Conservation (phyloP, 352 stramenopile species). For the Sclerospora graminicola region DNA sequence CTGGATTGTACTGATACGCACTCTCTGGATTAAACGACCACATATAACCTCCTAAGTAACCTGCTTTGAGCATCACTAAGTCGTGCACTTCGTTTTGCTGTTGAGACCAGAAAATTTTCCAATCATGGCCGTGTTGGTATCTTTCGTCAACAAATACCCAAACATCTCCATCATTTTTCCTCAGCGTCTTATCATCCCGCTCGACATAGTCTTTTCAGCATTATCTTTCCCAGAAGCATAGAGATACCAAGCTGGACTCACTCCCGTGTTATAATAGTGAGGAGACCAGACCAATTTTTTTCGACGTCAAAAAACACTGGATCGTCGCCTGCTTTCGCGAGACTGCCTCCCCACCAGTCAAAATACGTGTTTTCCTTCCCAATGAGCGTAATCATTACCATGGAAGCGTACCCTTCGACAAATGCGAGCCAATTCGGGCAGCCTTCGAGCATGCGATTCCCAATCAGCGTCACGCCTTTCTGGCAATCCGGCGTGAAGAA, state of each 20-base stretch:
- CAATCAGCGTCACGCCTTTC: slow-evolving; percentile 44
- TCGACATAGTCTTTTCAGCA: slow-evolving; percentile 32
- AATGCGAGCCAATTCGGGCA: too few relatives aligned
- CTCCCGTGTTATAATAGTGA: slow-evolving; percentile 75
- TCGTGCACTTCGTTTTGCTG: slow-evolving; percentile 48
- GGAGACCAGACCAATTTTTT: slow-evolving; percentile 61
- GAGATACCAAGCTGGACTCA: too few relatives aligned
- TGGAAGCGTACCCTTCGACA: slow-evolving; percentile 44
- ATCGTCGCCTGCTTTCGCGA: slow-evolving; percentile 27
- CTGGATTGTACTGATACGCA: too few relatives aligned
- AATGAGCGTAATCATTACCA: slow-evolving; percentile 17
- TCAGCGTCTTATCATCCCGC: slow-evolving; percentile 41
- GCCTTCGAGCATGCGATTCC: slow-evolving; percentile 48
- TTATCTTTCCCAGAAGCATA: slow-evolving; percentile 34
- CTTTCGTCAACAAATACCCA: slow-evolving; percentile 32
- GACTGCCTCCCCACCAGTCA: slow-evolving; percentile 59
- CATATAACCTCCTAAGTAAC: slow-evolving; percentile 58
- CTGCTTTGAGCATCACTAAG: slow-evolving; percentile 45
- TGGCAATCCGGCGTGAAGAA: slow-evolving; percentile 43
- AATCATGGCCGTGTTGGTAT: slow-evolving; percentile 42
- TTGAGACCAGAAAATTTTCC: slow-evolving; percentile 63
- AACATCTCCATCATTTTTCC: slow-evolving; percentile 60
- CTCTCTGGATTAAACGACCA: slow-evolving; percentile 73
- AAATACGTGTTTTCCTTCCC: slow-evolving; percentile 33
- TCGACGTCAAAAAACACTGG: slow-evolving; percentile 33